A percentile compares a stretch with the other conserved stretches of the same genome.
phyloP scores from a whole-genome alignment of 345 rosid genomes.

The Arabis hirsuta region DNA sequence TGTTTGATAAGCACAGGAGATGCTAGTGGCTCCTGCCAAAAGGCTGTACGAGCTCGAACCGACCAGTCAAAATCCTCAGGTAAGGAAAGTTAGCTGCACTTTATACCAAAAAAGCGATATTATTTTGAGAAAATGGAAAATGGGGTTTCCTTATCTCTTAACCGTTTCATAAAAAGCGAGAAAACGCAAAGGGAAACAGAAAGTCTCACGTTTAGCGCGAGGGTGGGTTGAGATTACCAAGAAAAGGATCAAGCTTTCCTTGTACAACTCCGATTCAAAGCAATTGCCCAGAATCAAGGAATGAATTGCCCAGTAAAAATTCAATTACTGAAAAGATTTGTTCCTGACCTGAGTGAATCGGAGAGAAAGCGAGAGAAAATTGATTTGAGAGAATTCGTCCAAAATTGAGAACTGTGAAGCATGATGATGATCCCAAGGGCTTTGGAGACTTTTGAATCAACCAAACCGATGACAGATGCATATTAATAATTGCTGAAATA shows the following conservation, averaged over 20 bases:
- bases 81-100: slow-evolving; percentile 41
- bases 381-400: background rate
- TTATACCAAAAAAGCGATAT: slow-evolving; percentile 10
- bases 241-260: slow-evolving; percentile 34
- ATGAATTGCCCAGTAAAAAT: background rate
- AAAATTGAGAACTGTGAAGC: background rate
- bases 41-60: background rate
- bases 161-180: slow-evolving; percentile 17
- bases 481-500: background rate
- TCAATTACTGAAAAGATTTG: slow-evolving; percentile 14
- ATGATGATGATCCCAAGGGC: slow-evolving; percentile 10
- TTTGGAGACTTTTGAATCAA: slow-evolving; percentile 21
- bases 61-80: slow-evolving; percentile 34
- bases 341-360: slow-evolving; percentile 7
- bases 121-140: background rate
- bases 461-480: slow-evolving; percentile 26
- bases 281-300: background rate
- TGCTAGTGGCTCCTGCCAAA: background rate
- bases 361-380: no score
- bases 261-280: slow-evolving; percentile 9
- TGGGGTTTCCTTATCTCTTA: background rate
- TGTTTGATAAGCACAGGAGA: background rate
- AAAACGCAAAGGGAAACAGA: background rate
- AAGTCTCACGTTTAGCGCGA: slow-evolving; percentile 33
- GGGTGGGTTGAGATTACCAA: slow-evolving; percentile 17